Percentiles rank a stretch among this genome's conserved stretches.
phyloP scores from a whole-genome alignment of 345 rosid species.

The Angophora floribunda region DNA sequence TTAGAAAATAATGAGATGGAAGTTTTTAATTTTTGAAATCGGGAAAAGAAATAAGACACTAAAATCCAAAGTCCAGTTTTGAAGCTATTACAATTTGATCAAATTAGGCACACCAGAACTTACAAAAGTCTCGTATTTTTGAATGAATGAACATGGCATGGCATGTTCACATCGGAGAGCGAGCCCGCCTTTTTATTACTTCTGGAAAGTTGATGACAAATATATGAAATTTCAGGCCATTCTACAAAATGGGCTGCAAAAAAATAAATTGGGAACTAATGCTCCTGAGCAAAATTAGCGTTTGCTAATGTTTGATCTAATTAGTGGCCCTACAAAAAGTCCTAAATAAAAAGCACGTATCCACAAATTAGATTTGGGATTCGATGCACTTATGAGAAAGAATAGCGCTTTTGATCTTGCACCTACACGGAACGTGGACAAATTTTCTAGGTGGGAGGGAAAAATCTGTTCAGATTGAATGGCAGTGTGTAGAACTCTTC shows the following conservation, averaged over 20 bases:
- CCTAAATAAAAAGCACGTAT: background rate
- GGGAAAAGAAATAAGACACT: background rate
- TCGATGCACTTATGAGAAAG: background rate
- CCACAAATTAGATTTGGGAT: background rate
- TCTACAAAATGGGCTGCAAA: conserved; percentile 5
- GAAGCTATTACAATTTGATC: background rate
- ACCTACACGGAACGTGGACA: background rate
- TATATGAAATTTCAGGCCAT: background rate
- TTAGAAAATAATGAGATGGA: too few relatives aligned
- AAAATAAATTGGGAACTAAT: background rate
- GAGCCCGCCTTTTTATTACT: background rate
- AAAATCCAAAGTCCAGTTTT: background rate
- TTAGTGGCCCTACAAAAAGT: background rate
- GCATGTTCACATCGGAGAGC: background rate
- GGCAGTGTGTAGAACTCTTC: conserved; percentile 96
- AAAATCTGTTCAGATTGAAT: conserved; percentile 88
- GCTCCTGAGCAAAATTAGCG: background rate
- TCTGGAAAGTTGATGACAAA: background rate
- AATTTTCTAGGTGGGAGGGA: conserved; percentile 62
- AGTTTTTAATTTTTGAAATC: too few relatives aligned
- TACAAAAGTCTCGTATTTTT: background rate
- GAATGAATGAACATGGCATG: background rate
- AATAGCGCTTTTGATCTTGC: background rate
- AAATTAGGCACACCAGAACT: background rate
- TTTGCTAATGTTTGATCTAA: background rate